These are phyloP conservation scores for Botrytis pseudocinerea DNA, from an alignment of 2,329 filamentous ascomycete species.

Conservation along the genomic window DNA sequence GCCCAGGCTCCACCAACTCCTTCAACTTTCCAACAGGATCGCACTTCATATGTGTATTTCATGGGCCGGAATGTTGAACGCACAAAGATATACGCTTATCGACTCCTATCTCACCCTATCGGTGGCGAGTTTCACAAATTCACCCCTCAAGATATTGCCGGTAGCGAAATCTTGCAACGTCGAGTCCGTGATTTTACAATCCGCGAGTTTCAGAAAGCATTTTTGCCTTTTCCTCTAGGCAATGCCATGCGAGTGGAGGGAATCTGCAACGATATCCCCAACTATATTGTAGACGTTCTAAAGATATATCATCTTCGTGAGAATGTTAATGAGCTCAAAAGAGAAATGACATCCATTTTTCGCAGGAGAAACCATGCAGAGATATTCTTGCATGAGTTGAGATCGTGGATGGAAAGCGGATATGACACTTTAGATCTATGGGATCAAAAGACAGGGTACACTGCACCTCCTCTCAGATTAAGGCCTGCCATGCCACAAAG, in stretches of 20 bases:
- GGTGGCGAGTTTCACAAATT: background rate
- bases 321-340: background rate
- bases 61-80: background rate
- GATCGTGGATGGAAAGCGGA: background rate
- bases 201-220: background rate
- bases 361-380: accelerated
- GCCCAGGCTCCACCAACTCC: background rate
- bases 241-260: background rate
- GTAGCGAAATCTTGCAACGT: background rate
- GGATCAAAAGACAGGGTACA: background rate
- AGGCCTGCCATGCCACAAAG: background rate
- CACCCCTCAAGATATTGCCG: background rate
- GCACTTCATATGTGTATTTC: background rate
- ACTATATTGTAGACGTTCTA: background rate
- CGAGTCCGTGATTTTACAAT: background rate
- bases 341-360: background rate
- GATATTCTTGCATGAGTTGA: background rate
- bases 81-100: background rate
- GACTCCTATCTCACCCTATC: background rate
- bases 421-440: background rate
- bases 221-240: background rate
- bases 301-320: background rate
- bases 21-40: background rate
- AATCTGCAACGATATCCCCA: background rate
- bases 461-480: too few species aligned